Conservation (phyloP, 2,329 filamentous ascomycete species). For the Xylariomycetidae sp. region DNA sequence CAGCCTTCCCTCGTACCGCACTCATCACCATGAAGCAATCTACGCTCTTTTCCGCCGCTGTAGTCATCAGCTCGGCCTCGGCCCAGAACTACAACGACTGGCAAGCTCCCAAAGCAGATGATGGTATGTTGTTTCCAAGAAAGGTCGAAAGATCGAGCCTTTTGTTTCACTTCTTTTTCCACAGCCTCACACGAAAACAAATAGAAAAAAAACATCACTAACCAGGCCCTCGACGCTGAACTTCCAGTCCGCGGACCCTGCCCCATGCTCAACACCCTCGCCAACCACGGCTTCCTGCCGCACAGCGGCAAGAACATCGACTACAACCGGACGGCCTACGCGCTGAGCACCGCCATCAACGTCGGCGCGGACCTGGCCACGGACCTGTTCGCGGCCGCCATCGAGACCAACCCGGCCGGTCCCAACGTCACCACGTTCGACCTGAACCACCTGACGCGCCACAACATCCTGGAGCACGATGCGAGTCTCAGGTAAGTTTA, state of each 20-base stretch:
- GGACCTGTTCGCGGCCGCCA: constrained; percentile 38
- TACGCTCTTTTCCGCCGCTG: not conserved
- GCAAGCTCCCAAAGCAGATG: not conserved
- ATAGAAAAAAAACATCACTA: not conserved
- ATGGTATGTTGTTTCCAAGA: not conserved
- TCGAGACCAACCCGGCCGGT: constrained; percentile 36
- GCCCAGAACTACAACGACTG: not conserved
- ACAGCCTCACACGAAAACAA: not conserved
- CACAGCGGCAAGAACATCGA: constrained; percentile 40
- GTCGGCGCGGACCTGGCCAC: constrained; percentile 34
- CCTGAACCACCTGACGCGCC: constrained; percentile 38
- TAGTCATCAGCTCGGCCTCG: not conserved
- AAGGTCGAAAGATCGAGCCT: too few species aligned
- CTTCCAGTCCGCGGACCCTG: constrained; percentile 38
- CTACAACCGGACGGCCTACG: constrained; percentile 31
- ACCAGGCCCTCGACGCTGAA: not conserved
- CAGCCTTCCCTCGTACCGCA: too few species aligned
- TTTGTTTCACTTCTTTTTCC: too few species aligned
- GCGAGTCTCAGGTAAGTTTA: constrained; percentile 35
- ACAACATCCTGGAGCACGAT: constrained; percentile 46
- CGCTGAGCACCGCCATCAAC: constrained; percentile 36
- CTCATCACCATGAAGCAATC: not conserved
- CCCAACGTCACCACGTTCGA: constrained; percentile 40
- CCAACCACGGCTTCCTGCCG: constrained; percentile 45
- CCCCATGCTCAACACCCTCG: constrained; percentile 48